These are phyloP conservation scores for Colletotrichum theobromicola DNA, from an alignment of 2,329 filamentous ascomycete genomes.

Conservation along the genomic window DNA sequence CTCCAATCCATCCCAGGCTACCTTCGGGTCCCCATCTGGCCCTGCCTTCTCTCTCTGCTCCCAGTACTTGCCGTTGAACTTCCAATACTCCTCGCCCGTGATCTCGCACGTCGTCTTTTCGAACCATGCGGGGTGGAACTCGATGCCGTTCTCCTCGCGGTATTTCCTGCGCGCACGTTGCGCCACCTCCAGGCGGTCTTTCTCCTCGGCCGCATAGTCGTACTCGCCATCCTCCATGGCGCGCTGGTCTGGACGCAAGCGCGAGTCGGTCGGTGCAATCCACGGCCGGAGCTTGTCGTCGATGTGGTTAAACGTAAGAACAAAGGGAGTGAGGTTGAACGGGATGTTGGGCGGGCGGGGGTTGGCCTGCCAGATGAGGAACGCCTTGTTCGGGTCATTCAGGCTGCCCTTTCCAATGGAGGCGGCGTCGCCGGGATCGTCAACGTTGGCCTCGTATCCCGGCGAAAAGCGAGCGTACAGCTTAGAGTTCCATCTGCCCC, in stretches of 20 bases:
- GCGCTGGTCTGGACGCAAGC: slow-evolving; percentile 91
- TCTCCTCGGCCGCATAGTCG: slow-evolving; percentile 89
- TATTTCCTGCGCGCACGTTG: slow-evolving; percentile 78
- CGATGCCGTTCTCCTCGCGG: slow-evolving; percentile 79
- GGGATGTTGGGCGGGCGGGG: slow-evolving; percentile 82
- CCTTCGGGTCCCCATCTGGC: slow-evolving; percentile 52
- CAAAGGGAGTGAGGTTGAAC: slow-evolving; percentile 97
- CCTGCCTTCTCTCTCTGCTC: slow-evolving; percentile 70
- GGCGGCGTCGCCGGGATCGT: slow-evolving; percentile 53
- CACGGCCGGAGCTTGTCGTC: slow-evolving; percentile 79
- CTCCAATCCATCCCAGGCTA: slow-evolving; percentile 74
- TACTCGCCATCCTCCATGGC: slow-evolving; percentile 99
- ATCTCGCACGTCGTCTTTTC: slow-evolving; percentile 71
- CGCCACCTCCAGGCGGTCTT: slow-evolving; percentile 91
- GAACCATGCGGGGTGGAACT: slow-evolving; percentile 90
- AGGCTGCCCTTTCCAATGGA: slow-evolving; percentile 55
- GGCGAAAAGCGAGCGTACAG: slow-evolving; percentile 93
- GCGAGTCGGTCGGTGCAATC: slow-evolving; percentile 90
- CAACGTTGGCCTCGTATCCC: slow-evolving; percentile 80
- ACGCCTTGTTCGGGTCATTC: slow-evolving; percentile 74
- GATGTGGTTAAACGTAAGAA: slow-evolving; percentile 90
- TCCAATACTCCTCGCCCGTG: slow-evolving; percentile 91
- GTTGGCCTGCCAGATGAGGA: slow-evolving; percentile 93
- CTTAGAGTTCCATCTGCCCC: slow-evolving; percentile 96
- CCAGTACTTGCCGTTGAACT: slow-evolving; percentile 91